A percentile compares a stretch with the other conserved stretches of the same genome.
Evolutionary conservation across 495 filamentous ascomycete genomes (phyloP).

Genomic region (Podospora australis): DNA sequence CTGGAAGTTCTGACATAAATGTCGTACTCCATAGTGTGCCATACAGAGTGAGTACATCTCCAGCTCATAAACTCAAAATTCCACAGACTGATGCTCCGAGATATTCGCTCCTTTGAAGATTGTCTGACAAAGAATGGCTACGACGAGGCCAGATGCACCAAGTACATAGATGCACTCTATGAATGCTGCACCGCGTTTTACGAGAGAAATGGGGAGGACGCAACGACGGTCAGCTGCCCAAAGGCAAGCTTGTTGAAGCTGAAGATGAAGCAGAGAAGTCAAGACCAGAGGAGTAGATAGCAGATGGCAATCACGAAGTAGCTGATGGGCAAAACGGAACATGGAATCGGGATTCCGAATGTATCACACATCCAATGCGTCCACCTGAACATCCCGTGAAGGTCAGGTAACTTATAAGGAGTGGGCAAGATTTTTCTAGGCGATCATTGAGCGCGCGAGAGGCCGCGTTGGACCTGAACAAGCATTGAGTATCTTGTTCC

Average conservation of each 20-base stretch:
- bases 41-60: constrained; percentile 63
- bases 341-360: no score
- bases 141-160: constrained; percentile 76
- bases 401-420: constrained; percentile 58
- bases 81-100: not conserved
- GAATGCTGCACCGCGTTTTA: constrained; percentile 93
- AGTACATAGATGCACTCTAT: constrained; percentile 84
- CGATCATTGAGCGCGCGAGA: constrained; percentile 98
- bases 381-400: constrained; percentile 35
- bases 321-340: constrained; percentile 9
- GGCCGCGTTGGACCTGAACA: constrained; percentile 81
- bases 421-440: constrained; percentile 72
- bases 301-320: no score
- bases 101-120: constrained; percentile 39
- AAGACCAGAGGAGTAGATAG: not conserved
- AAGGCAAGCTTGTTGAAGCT: constrained; percentile 70
- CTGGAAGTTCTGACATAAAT: no score
- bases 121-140: constrained; percentile 83
- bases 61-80: not conserved
- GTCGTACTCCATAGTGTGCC: constrained; percentile 54
- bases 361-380: constrained; percentile 43
- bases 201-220: constrained; percentile 66
- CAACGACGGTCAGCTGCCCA: constrained; percentile 75
- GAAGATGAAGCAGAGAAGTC: constrained; percentile 72
- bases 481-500: constrained; percentile 89